Conservation (phyloP, 2,329 filamentous ascomycete genomes). For the Talaromyces funiculosus region DNA sequence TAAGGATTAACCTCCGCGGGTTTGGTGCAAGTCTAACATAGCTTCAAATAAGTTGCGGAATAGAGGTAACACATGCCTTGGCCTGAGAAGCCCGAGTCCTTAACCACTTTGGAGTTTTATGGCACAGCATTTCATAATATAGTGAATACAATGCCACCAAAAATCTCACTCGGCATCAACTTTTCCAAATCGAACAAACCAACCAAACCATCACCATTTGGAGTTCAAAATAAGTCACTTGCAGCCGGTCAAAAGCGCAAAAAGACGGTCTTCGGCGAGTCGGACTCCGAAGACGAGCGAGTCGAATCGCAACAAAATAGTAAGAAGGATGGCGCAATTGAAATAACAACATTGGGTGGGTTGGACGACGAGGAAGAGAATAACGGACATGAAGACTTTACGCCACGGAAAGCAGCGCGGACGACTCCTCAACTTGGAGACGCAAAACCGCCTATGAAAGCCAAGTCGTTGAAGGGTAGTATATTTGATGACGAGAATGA, state of each 20-base stretch:
- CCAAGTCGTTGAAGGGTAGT: conserved; percentile 30
- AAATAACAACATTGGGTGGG: conserved; percentile 37
- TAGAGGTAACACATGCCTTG: neutral
- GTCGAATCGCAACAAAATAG: conserved; percentile 17
- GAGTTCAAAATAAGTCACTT: conserved; percentile 22
- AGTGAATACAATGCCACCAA: conserved; percentile 25
- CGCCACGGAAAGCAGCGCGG: neutral
- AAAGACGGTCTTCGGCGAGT: conserved; percentile 43
- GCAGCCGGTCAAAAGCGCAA: conserved; percentile 42
- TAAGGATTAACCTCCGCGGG: conserved; percentile 1
- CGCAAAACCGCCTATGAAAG: conserved; percentile 21
- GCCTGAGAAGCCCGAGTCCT: neutral
- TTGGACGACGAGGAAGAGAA: conserved; percentile 20
- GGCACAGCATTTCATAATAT: neutral
- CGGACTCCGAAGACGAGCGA: conserved; percentile 36
- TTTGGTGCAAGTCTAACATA: neutral
- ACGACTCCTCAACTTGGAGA: conserved; percentile 9
- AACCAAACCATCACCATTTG: conserved; percentile 15
- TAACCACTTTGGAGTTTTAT: neutral
- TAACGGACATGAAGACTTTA: conserved; percentile 4
- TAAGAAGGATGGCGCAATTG: conserved; percentile 20
- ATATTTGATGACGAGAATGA: conserved; percentile 36
- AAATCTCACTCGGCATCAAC: conserved; percentile 40
- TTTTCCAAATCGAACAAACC: conserved; percentile 25
- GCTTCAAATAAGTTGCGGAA: neutral